Evolutionary conservation across 208 protist genomes (phyloP), one percentile per base, ranked within the genome.

Genomic region (Dictyostelium gargantuum): DNA sequence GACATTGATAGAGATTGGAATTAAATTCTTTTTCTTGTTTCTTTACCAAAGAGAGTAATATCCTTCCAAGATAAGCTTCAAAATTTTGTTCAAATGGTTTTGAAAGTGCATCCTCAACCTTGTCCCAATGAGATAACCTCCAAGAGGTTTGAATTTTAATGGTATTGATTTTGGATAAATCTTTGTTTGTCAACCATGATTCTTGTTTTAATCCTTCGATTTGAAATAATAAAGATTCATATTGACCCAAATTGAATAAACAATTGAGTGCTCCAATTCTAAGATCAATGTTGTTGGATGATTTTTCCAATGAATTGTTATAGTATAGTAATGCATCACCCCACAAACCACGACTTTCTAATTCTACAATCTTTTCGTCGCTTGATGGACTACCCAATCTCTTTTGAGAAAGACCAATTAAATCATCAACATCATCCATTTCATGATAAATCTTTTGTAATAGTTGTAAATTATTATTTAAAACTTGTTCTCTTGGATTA

Each of bases 91-190:
- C 91, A 91, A 70, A 29, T 1, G 80, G n/a, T 10, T 72, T 2
- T 1, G 23, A 32, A 6, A 96, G 42, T 35, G 74, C 84, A 32
- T 81, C 35, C 1, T 95, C 73, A 11, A 97, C 35, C 2, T 52
- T 29, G 23, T 93, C 93, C 97, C 97, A 98, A n/a, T 96, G 54
- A 17, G 81, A 84, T 23, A 98, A 82, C 48, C 97, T 82, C 96
- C 96, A 98, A 29, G 94, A 94, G 6, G 96, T 89, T 73, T 97
- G 93, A 17, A 96, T 76, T 6, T 58, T 61, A 66, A 95, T 95
- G 8, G 91, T 73, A 96, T 58, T 58, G 29, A 58, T 32, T 73
- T 52, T 44, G 6, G 63, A 50, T 70, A 23, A 44, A n/a, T 68
- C 42, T 23, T 29, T 29, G 29, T 56, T 32, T 6, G 17, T n/a